These are phyloP conservation scores for Ceratobasidium sp. DNA, from an alignment of 1,284 basidiomycete species.

Conservation along the genomic window DNA sequence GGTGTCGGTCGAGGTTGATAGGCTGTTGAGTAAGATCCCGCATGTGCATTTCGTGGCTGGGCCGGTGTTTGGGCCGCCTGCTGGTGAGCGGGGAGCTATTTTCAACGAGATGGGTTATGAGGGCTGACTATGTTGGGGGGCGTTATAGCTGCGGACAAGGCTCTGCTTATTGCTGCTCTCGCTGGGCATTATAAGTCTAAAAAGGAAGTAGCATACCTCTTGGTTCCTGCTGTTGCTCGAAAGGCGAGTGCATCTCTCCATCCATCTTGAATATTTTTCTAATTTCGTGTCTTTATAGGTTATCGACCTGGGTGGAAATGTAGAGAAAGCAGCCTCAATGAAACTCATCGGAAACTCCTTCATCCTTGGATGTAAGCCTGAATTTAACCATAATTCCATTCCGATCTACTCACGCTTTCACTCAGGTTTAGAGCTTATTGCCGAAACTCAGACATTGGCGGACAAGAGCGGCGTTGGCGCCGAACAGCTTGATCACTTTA, in stretches of 20 bases:
- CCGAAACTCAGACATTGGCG: constrained; percentile 85
- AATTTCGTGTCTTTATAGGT: constrained; percentile 54
- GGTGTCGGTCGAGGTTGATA: constrained; percentile 83
- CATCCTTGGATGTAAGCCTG: constrained; percentile 66
- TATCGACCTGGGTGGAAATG: constrained; percentile 79
- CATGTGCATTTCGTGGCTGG: constrained; percentile 79
- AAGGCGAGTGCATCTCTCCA: constrained; percentile 62
- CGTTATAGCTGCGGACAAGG: constrained; percentile 72
- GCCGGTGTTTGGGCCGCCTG: constrained; percentile 79
- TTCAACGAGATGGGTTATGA: constrained; percentile 55
- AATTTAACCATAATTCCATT: background rate
- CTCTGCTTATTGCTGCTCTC: constrained; percentile 81
- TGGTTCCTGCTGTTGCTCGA: constrained; percentile 83
- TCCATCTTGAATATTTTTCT: background rate
- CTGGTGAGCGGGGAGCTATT: constrained; percentile 21
- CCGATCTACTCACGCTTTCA: background rate
- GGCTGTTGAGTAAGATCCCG: constrained; percentile 71
- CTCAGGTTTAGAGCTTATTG: constrained; percentile 77
- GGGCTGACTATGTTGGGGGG: constrained; percentile 49
- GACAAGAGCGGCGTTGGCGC: constrained; percentile 87
- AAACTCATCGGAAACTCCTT: constrained; percentile 85
- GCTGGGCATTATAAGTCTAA: constrained; percentile 88
- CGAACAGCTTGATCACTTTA: constrained; percentile 64
- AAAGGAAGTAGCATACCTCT: constrained; percentile 81
- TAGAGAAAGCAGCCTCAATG: constrained; percentile 84